Evolutionary conservation across 495 filamentous ascomycete genomes (phyloP), one percentile per base, ranked within the genome.

Genomic region (Podospora sp.): DNA sequence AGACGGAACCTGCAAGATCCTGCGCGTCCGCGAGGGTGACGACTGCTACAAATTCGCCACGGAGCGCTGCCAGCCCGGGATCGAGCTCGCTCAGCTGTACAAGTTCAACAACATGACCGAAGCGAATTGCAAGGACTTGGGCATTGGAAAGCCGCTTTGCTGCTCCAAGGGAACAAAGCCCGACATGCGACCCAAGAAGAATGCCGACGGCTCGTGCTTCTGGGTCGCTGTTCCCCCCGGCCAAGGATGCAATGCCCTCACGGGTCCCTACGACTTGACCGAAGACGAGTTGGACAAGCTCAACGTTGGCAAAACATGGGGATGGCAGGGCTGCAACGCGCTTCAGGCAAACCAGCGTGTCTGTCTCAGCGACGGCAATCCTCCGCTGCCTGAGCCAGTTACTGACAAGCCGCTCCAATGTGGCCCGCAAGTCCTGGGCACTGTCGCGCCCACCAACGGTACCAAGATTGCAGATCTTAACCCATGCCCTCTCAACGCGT

Each of bases 251-350:
- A 21, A 57, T 22, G 33, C 49, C 14, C 68, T 72, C 51, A 69
- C 69, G 1, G 68, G 68, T 0, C 62, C 60, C 16, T 57, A 71
- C 63, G 50, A 51, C 16, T 40, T 84, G 6, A 76, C 69, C 8
- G 63, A 65, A 1, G 35, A 50, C 3, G 72, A 80, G 6, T 63
- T 82, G 7, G 61, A 75, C 16, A 67, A 58, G 11, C 78, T 73
- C 67, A 82, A 82, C 68, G 69, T 70, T 21, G 65, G 65, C 53
- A 58, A 70, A 9, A 80, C 68, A n/a, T 83, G 79, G 78, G 79
- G 78, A 40, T 83, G 79, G 79, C 70, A 64, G 18, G 79, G 78
- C 29, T 83, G 81, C 65, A 64, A 71, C 0, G 22, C 25, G 20
- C 69, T 83, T 9, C 55, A 66, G 18, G 51, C 53, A 4, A 71